phyloP scores from a whole-genome alignment of 78 protist species.

The Protostelium mycophagum region DNA sequence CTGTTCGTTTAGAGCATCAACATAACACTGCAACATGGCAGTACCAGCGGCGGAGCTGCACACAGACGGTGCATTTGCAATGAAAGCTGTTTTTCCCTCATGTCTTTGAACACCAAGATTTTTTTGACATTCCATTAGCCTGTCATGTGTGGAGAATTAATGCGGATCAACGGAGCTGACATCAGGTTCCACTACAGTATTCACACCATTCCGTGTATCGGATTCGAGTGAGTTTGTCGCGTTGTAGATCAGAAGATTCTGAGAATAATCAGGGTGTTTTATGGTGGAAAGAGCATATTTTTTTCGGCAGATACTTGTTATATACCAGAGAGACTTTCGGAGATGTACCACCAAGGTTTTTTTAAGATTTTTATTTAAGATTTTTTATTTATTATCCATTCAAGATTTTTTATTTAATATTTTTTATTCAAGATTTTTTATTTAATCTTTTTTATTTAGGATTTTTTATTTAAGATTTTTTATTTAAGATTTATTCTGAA shows the following conservation, averaged over 20 bases:
- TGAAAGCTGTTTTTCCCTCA: too few species aligned
- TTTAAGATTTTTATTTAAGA: too few species aligned
- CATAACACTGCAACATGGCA: too few species aligned
- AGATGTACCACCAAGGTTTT: conserved; percentile 5
- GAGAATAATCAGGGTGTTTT: not conserved
- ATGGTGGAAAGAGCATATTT: conserved; percentile 3
- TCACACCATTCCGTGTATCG: conserved; percentile 42
- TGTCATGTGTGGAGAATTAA: not conserved
- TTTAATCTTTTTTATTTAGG: not conserved
- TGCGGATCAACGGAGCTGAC: conserved; percentile 19
- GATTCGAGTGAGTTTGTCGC: not conserved
- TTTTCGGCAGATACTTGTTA: conserved; percentile 20
- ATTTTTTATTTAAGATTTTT: conserved; percentile 21
- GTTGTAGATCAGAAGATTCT: not conserved
- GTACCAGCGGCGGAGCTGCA: too few species aligned
- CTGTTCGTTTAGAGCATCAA: too few species aligned
- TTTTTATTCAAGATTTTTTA: not conserved
- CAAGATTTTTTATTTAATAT: too few species aligned
- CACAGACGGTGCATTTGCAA: too few species aligned
- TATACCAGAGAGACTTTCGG: not conserved
- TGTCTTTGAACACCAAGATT: too few species aligned
- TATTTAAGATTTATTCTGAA: conserved; percentile 53
- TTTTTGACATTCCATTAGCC: too few species aligned
- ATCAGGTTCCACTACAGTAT: conserved; percentile 23
- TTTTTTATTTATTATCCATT: too few species aligned